Evolutionary conservation across 2,329 filamentous ascomycete species (phyloP), one percentile per base, ranked within the genome.

Genomic region (Paecilomyces niveus): DNA sequence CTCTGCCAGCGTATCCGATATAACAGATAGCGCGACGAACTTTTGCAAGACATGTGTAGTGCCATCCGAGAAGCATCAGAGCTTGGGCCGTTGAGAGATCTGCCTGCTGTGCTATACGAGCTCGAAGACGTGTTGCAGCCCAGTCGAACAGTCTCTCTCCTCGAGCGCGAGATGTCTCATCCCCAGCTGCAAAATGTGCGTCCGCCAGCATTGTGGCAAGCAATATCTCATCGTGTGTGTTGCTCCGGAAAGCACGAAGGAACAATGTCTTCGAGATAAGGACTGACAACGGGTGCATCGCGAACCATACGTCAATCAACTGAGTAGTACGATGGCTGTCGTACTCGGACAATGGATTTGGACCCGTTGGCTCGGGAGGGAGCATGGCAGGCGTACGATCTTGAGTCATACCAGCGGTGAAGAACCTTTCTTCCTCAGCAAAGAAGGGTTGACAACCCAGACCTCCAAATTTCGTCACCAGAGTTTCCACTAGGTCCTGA

Each of bases 281-380:
- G 56, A 73, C 71, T 8, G 74, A 75, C 6, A 78, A 62, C 26
- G 75, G 75, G 52, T 78, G 75, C 11, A 68, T 61, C 0, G 72
- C 74, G 58, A 73, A 78, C 75, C 75, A 78, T 24, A 78, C 69
- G 54, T 78, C 75, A 51, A 78, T 72, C 24, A 78, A 52, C 55
- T 68, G 65, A 10, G 62, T 45, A 11, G 59, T 61, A 33, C 57
- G 65, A 55, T 67, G 63, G 45, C 58, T 56, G 24, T 64, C 63
- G 11, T 63, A 59, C 18, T 54, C 56, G 11, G 55, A n/a, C 22
- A 64, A 33, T 18, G 63, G 62, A 10, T 61, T 59, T 8, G 51
- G 39, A 22, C 57, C 33, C 22, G 59, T 32, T 21, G 53, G 22
- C 24, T 29, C 26, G 8, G 51, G 49, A 31, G 61, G 56, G 51